These are phyloP conservation scores for Trametes sanguinea DNA, from an alignment of 768 basidiomycete species.

Conservation along the genomic window DNA sequence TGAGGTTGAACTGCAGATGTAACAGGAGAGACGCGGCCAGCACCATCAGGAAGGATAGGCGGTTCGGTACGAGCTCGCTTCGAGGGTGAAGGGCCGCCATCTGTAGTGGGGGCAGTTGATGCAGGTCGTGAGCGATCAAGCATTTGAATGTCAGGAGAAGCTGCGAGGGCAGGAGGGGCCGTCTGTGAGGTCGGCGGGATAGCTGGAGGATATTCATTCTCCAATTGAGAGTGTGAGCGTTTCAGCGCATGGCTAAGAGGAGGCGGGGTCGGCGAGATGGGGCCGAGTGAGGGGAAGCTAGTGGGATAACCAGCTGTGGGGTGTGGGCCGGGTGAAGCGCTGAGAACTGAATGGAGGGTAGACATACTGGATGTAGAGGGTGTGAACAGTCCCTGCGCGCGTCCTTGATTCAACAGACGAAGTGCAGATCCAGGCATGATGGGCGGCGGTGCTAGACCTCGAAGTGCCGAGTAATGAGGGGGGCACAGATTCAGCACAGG, in stretches of 20 bases:
- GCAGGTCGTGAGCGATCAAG: constrained; percentile 51
- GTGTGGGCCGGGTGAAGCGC: constrained; percentile 55
- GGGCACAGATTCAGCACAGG: background rate
- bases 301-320: constrained; percentile 49
- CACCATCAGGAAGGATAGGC: constrained; percentile 15
- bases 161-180: constrained; percentile 33
- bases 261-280: constrained; percentile 39
- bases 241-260: constrained; percentile 48
- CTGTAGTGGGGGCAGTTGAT: constrained; percentile 49
- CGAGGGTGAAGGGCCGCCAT: constrained; percentile 65
- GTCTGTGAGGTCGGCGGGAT: constrained; percentile 23
- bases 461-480: background rate
- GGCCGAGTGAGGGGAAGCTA: constrained; percentile 45
- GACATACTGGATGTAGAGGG: constrained; percentile 71
- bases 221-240: constrained; percentile 67
- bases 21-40: constrained; percentile 16
- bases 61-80: constrained; percentile 70
- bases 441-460: constrained; percentile 69
- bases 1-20: constrained; percentile 11
- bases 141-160: constrained; percentile 47
- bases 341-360: constrained; percentile 47
- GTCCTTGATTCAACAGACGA: constrained; percentile 80
- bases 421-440: constrained; percentile 89
- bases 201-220: constrained; percentile 43
- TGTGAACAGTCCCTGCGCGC: constrained; percentile 84